A percentile compares a stretch with the other conserved stretches of the same genome.
These are phyloP conservation scores for Nakazawaea wickerhamii DNA, from an alignment of 805 yeast species.

Conservation along the genomic window DNA sequence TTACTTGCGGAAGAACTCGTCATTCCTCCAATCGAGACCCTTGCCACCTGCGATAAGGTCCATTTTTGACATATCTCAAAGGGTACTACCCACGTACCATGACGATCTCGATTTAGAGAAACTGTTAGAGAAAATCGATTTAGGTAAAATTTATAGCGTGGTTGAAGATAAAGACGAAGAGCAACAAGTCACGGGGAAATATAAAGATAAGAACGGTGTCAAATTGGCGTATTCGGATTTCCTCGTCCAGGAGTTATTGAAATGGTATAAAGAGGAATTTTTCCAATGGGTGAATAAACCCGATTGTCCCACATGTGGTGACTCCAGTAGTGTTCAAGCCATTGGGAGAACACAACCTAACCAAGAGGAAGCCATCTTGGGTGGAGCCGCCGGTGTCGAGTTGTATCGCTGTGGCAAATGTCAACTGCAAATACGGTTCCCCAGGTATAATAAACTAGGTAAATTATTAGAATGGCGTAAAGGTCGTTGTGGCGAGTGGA, in stretches of 20 bases:
- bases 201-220: conserved; percentile 6
- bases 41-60: conserved; percentile 7
- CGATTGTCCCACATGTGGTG: conserved; percentile 47
- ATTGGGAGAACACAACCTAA: conserved; percentile 39
- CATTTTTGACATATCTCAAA: conserved; percentile 3
- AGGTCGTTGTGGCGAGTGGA: conserved; percentile 97
- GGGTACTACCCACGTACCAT: conserved; percentile 29
- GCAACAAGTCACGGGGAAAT: conserved; percentile 19
- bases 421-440: conserved; percentile 46
- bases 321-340: conserved; percentile 28
- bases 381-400: conserved; percentile 57
- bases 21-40: not conserved
- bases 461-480: conserved; percentile 52
- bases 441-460: conserved; percentile 68
- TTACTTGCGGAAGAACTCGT: not conserved
- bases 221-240: conserved; percentile 47
- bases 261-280: conserved; percentile 73
- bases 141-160: conserved; percentile 45
- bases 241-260: conserved; percentile 49
- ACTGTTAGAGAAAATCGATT: conserved; percentile 60
- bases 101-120: conserved; percentile 39
- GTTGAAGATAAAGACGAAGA: conserved; percentile 47
- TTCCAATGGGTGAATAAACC: conserved; percentile 82
- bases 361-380: conserved; percentile 36
- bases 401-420: conserved; percentile 58